phyloP scores from a whole-genome alignment of 2,329 filamentous ascomycete species.

The Stachybotrys echinatus region DNA sequence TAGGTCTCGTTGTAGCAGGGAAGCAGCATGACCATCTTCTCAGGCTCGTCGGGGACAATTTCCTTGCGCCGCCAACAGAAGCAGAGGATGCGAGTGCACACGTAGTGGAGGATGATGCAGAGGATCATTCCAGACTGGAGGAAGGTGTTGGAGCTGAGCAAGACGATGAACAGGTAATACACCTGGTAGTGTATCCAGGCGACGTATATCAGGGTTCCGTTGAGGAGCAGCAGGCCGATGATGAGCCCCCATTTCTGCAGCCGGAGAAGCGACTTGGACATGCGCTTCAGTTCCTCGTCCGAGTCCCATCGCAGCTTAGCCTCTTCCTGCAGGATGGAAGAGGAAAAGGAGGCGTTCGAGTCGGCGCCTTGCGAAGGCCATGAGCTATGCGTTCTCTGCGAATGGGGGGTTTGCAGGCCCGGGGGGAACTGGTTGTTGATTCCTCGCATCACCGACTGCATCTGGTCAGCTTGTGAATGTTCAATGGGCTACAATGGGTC shows the following conservation, averaged over 20 bases:
- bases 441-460: slow-evolving; percentile 26
- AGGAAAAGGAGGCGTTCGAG: slow-evolving; percentile 28
- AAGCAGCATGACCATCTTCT: slow-evolving; percentile 38
- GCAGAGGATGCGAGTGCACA: slow-evolving; percentile 23
- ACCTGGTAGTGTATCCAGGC: slow-evolving; percentile 31
- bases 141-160: slow-evolving; percentile 40
- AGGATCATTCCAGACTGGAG: slow-evolving; percentile 36
- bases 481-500: background rate
- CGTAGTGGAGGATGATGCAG: slow-evolving; percentile 25
- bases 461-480: slow-evolving; percentile 3
- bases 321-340: slow-evolving; percentile 30
- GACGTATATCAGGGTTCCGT: slow-evolving; percentile 29
- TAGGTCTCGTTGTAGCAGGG: slow-evolving; percentile 45
- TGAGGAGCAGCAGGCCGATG: slow-evolving; percentile 25
- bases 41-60: slow-evolving; percentile 28
- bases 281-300: slow-evolving; percentile 30
- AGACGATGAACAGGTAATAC: slow-evolving; percentile 37
- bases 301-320: slow-evolving; percentile 34
- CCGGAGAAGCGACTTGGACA: slow-evolving; percentile 29
- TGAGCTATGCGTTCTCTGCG: slow-evolving; percentile 21
- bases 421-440: slow-evolving; percentile 24
- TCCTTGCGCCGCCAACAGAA: slow-evolving; percentile 23
- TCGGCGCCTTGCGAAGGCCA: slow-evolving; percentile 25
- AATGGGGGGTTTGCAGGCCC: slow-evolving; percentile 24
- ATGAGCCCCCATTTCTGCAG: slow-evolving; percentile 35